Base-by-base conservation (phyloP, 2,329 filamentous ascomycete species). In the Ceratocystis smalleyi region DNA sequence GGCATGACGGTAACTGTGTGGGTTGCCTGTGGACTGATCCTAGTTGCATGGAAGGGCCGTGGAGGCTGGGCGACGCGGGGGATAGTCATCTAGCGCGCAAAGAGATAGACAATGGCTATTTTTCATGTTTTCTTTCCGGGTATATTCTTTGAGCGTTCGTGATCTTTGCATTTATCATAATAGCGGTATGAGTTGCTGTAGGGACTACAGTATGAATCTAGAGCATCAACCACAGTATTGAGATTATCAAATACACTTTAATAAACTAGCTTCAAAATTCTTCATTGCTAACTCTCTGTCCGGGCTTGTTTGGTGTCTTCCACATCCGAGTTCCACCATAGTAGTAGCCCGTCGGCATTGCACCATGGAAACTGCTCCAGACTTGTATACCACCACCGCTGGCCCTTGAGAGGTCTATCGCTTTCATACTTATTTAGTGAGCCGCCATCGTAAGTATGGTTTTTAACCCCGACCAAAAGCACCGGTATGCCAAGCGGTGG, bases 1-100 rank as follows among this genome's bases (percentile, higher is more conserved):
- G 88, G 87, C 0, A 90, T 96, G 81, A 85, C 87, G 0, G 75
- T 81, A 0, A 91, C 86, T 68, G 87, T 95, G 0, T 91, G 87
- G 85, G 69, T 89, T 45, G 91, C 90, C 0, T 85, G 88, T 70
- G 78, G 77, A 2, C 74, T 90, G 69, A 86, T 92, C 75, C 68
- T 86, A 17, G 86, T 83, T 79, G 91, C 91, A 5, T 96, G 91
- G 91, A 87, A 86, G 73, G 88, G 88, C 1, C 81, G 76, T 64
- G 79, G 80, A 24, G 88, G 89, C 0, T 96, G 91, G 91, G 81
- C 80, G 67, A 81, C 81, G 70, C 81, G 89, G 66, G 89, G 88
- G 0, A 84, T 96, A 72, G 81, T 89, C 19, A 81, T 84, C 61
- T 80, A 73, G 45, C 17, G 1, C 15, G 2, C 15, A 24, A 27